Evolutionary conservation across 768 basidiomycete species (phyloP).

Genomic region (Kwoniella sp.): DNA sequence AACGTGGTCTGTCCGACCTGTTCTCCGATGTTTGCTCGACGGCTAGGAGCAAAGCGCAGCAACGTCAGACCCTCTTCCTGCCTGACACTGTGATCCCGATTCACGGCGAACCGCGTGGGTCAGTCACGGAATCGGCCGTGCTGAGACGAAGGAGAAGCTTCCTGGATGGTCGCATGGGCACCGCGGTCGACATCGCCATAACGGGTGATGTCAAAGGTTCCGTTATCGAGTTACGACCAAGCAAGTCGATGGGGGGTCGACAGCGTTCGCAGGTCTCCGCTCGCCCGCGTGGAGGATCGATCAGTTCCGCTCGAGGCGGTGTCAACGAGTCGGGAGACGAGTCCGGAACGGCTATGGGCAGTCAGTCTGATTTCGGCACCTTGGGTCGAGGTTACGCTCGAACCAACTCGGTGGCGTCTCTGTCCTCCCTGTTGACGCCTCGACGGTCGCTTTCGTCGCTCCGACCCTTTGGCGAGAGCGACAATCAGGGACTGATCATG

Average conservation of each 20-base stretch:
- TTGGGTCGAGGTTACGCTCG: constrained; percentile 10
- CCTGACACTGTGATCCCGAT: too few relatives aligned
- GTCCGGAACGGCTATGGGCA: constrained; percentile 13
- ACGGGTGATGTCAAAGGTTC: constrained; percentile 34
- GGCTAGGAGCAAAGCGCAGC: constrained; percentile 56
- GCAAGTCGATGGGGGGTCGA: constrained; percentile 7
- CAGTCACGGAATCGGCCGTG: constrained; percentile 32
- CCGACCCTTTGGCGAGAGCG: background rate
- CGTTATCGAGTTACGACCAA: constrained; percentile 28
- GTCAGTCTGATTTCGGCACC: constrained; percentile 35
- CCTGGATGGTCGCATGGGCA: constrained; percentile 27
- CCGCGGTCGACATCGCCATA: constrained; percentile 29
- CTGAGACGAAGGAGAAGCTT: constrained; percentile 39
- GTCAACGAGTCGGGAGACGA: constrained; percentile 19
- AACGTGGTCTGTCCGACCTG: constrained; percentile 73
- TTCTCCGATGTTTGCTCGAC: constrained; percentile 68
- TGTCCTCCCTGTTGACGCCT: constrained; percentile 11
- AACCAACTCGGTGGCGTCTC: constrained; percentile 3
- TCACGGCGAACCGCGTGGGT: too few relatives aligned
- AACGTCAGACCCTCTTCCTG: constrained; percentile 33
- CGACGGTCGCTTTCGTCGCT: constrained; percentile 5
- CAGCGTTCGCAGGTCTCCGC: background rate
- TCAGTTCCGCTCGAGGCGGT: background rate
- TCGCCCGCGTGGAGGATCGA: constrained; percentile 1
- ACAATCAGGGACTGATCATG: too few relatives aligned